Evolutionary conservation across 192 early-diverging fungal species (phyloP), one percentile per base, ranked within the genome.

Genomic region (Dissophora globulifera): DNA sequence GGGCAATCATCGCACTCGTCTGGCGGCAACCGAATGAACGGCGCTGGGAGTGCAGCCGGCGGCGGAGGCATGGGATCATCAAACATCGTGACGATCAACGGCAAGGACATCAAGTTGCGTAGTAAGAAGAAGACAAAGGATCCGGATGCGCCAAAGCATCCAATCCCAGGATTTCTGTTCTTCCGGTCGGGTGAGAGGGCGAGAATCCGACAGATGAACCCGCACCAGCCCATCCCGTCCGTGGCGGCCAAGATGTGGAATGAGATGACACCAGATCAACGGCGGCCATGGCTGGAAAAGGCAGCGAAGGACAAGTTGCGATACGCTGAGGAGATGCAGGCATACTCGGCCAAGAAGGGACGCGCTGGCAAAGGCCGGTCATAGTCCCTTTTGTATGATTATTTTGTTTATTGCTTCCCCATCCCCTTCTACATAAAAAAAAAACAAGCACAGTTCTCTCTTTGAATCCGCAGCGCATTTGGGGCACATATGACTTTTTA

Each of bases 81-180:
- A 20, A 43, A 50, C 41, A 60, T 62, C 32, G 22, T 65, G 49
- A 38, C 69, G 41, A 67, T 66, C 31, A 67, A 63, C 52, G 59
- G 43, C 48, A 78, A 76, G 50, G 84, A 84, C 45, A 75, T 72
- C 33, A 74, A 82, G 25, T 64, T 72, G 33, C 60, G 84, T 20
- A 84, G 87, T 26, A 93, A 91, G 76, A 94, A 91, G 64, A 80
- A 79, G 45, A 81, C 81, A 57, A 89, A 92, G 66, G 88, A 92
- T 53, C 92, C 91, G 1, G 82, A 83, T 69, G 90, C 88, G 1
- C 93, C 93, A 46, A 93, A 93, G 58, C 93, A 95, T 67, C 93
- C 93, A 42, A 93, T 93, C 85, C 93, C 93, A 3, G 92, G 90
- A 15, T 95, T 93, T 74, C 71, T 95, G 41, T 94, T 88, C 65